Percentiles rank a stretch among this genome's conserved stretches.
These are phyloP conservation scores for Rhynchosporium agropyri DNA, from an alignment of 2,329 filamentous ascomycete genomes.

Conservation along the genomic window DNA sequence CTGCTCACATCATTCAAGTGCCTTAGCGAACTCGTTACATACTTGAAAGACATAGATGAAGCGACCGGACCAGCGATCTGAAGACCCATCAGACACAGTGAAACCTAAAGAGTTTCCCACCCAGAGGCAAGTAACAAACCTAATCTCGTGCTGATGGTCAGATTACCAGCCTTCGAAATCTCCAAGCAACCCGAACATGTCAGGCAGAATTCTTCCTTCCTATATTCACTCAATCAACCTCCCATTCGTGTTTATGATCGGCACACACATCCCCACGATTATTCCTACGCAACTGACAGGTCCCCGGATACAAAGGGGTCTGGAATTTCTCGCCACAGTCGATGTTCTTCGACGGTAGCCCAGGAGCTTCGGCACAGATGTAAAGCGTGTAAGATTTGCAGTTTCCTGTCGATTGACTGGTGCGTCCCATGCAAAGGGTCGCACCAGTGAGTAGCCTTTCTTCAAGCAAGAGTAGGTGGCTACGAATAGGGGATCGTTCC, in stretches of 20 bases:
- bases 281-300: not conserved
- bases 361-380: not conserved
- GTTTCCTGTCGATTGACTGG: too few species aligned
- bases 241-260: not conserved
- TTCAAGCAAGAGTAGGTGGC: not conserved
- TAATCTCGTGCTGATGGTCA: too few species aligned
- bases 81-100: not conserved
- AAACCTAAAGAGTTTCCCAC: not conserved
- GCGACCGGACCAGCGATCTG: not conserved
- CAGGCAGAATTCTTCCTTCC: not conserved
- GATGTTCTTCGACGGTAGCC: not conserved
- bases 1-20: not conserved
- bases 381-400: not conserved
- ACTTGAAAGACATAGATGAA: not conserved
- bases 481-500: not conserved
- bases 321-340: not conserved
- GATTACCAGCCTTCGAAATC: not conserved
- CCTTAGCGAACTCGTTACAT: not conserved
- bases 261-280: not conserved
- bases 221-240: not conserved
- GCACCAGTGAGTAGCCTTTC: not conserved
- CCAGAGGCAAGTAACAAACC: too few species aligned
- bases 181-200: not conserved
- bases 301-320: too few species aligned
- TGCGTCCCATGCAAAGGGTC: not conserved